Conservation (phyloP, 495 filamentous ascomycete species). For the Corynascus novoguineensis region DNA sequence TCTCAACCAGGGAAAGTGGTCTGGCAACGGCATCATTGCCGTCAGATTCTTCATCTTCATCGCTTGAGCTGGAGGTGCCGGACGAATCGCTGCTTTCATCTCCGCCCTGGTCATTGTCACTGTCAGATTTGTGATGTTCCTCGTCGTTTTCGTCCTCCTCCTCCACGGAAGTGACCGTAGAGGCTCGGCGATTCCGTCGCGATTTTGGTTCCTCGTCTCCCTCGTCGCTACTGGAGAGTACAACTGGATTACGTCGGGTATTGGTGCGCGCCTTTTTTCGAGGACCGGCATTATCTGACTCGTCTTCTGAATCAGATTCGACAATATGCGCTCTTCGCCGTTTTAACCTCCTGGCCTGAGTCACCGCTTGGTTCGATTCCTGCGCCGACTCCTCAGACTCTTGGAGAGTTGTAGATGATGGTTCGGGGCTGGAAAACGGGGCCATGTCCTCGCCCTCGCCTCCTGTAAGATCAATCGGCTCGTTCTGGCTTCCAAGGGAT, state of each 20-base stretch:
- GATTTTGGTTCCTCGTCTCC: conserved; percentile 4
- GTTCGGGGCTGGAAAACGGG: conserved; percentile 25
- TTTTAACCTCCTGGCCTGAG: neutral
- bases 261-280: conserved; percentile 12
- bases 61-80: neutral
- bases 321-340: conserved; percentile 10
- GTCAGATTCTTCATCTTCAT: conserved; percentile 2
- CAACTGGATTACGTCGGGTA: neutral
- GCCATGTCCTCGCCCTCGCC: conserved; percentile 9
- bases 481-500: neutral
- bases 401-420: conserved; percentile 13
- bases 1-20: conserved; percentile 16
- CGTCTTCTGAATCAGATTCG: conserved; percentile 16
- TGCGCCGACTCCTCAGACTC: conserved; percentile 8
- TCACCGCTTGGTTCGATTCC: neutral
- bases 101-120: neutral
- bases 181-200: neutral
- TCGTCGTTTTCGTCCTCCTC: conserved; percentile 8
- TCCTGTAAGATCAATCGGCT: neutral
- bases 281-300: conserved; percentile 9
- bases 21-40: neutral
- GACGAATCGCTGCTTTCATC: neutral
- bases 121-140: neutral
- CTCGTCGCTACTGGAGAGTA: conserved; percentile 16
- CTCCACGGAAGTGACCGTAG: conserved; percentile 5